A percentile compares a stretch with the other conserved stretches of the same genome.
These are phyloP conservation scores for Coemansia sp. DNA, from an alignment of 192 early-diverging fungal genomes.

Conservation along the genomic window DNA sequence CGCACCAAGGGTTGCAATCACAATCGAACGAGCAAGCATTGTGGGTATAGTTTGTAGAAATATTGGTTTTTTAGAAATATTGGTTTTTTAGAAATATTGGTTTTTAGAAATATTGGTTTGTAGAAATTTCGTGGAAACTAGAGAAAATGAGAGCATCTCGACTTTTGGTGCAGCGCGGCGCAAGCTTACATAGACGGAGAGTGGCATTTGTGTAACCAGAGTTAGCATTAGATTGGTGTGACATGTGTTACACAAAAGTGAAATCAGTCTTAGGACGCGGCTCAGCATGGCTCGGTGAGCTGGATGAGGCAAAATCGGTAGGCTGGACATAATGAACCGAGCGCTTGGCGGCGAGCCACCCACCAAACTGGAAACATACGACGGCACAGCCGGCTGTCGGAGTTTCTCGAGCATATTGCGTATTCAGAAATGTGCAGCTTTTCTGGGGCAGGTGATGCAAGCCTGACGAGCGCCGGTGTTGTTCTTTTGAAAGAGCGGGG, in stretches of 20 bases:
- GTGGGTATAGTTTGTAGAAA: background rate
- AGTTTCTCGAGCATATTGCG: background rate
- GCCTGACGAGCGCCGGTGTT: background rate
- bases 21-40: background rate
- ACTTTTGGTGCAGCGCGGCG: background rate
- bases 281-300: background rate
- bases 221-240: background rate
- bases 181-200: background rate
- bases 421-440: background rate
- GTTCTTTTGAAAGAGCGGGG: background rate
- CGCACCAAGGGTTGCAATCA: conserved; percentile 5
- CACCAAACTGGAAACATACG: background rate
- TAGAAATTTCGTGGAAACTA: background rate
- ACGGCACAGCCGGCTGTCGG: background rate
- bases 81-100: too few relatives aligned
- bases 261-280: background rate
- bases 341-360: background rate
- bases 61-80: too few relatives aligned
- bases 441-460: conserved; percentile 1
- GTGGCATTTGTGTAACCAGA: background rate
- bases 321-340: background rate
- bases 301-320: background rate
- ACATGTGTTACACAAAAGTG: background rate
- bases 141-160: background rate
- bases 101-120: background rate